Percentiles rank a stretch among this genome's conserved stretches.
Evolutionary conservation across 2,329 filamentous ascomycete genomes (phyloP).

Genomic region (Fusarium lyarnte): DNA sequence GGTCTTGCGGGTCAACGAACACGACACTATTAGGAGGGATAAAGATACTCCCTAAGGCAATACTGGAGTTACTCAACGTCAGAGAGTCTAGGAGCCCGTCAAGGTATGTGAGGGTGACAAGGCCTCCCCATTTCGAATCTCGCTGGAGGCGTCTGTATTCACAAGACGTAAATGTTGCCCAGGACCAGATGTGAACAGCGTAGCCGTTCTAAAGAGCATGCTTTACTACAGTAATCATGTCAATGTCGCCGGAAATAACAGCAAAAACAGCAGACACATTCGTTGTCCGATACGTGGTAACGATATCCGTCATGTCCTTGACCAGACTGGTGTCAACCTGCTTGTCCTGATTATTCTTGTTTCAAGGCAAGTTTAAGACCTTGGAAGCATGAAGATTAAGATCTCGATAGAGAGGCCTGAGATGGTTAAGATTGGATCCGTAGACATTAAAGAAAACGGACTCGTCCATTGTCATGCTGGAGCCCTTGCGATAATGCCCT

Average conservation of each 20-base stretch:
- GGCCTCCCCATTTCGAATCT: background rate
- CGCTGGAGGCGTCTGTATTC: background rate
- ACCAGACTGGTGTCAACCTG: background rate
- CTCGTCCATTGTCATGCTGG: background rate
- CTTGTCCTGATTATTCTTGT: background rate
- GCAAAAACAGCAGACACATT: background rate
- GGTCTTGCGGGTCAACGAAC: too few species aligned
- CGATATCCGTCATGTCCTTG: background rate
- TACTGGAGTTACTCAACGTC: too few species aligned
- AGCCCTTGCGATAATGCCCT: background rate
- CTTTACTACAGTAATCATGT: background rate
- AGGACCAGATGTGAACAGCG: background rate
- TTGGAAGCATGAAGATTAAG: background rate
- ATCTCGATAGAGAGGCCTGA: background rate
- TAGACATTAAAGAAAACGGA: too few species aligned
- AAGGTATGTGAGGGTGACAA: background rate
- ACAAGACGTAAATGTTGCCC: background rate
- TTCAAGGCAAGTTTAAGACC: background rate
- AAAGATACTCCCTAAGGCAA: too few species aligned
- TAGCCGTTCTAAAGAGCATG: background rate
- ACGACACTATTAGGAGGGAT: too few species aligned
- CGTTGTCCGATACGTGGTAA: background rate
- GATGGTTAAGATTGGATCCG: too few species aligned
- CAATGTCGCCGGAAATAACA: background rate
- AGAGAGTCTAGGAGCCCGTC: background rate